phyloP scores from a whole-genome alignment of 768 basidiomycete species.

The Termitomyces titanicus region DNA sequence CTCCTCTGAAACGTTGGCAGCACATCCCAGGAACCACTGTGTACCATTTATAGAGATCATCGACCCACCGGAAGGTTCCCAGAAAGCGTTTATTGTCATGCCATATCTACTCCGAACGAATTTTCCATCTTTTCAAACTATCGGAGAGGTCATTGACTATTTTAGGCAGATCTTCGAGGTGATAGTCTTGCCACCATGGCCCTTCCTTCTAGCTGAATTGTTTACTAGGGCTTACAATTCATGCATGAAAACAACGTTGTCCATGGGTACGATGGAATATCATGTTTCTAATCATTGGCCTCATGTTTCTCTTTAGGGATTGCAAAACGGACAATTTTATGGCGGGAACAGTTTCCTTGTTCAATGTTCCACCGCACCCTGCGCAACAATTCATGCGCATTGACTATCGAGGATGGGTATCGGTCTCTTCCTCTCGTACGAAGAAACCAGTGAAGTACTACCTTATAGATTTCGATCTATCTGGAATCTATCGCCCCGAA shows the following conservation, averaged over 20 bases:
- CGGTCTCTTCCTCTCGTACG: slow-evolving; percentile 13
- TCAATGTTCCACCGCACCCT: background rate
- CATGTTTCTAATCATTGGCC: background rate
- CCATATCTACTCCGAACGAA: slow-evolving; percentile 15
- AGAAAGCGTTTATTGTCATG: slow-evolving; percentile 20
- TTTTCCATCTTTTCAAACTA: background rate
- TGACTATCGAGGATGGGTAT: background rate
- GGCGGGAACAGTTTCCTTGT: background rate
- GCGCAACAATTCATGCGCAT: background rate
- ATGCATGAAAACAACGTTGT: background rate
- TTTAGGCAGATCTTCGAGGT: background rate
- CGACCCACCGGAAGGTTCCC: slow-evolving; percentile 12
- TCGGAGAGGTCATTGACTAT: background rate
- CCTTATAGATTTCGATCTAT: slow-evolving; percentile 28
- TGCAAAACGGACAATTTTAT: background rate
- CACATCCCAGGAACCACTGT: slow-evolving; percentile 27
- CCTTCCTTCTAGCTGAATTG: background rate
- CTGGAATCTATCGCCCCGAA: slow-evolving; percentile 20
- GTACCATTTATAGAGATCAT: slow-evolving; percentile 22
- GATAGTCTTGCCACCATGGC: background rate
- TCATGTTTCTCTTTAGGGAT: background rate
- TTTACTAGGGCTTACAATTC: background rate
- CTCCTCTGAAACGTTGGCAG: slow-evolving; percentile 4
- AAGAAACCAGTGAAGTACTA: slow-evolving; percentile 23
- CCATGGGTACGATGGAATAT: background rate